Percentiles rank a stretch among this genome's conserved stretches.
These are phyloP conservation scores for Solanum hybrid DNA, from an alignment of 305 asterid species.

Conservation along the genomic window DNA sequence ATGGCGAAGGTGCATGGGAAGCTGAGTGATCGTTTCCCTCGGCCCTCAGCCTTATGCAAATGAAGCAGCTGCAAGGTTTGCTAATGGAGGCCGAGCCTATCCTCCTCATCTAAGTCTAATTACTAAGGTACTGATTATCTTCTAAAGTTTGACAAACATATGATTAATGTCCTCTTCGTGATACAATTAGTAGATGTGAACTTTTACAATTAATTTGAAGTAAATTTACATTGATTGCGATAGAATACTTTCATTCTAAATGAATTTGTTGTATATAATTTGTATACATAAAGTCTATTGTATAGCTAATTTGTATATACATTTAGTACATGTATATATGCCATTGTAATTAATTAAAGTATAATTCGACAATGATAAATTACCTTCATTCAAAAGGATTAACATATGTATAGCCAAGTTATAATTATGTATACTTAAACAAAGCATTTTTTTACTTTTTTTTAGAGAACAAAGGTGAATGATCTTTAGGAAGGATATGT, in stretches of 20 bases:
- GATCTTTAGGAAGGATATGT: too few relatives aligned
- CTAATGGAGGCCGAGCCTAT: slow-evolving; percentile 80
- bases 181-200: not conserved
- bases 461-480: too few relatives aligned
- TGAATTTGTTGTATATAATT: not conserved
- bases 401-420: not conserved
- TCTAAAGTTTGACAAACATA: not conserved
- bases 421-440: too few relatives aligned
- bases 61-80: slow-evolving; percentile 83
- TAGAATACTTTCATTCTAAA: not conserved
- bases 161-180: not conserved
- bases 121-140: slow-evolving; percentile 44
- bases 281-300: not conserved
- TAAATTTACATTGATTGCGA: not conserved
- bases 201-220: not conserved
- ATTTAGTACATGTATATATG: not conserved
- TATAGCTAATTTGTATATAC: not conserved
- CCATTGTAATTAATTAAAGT: too few relatives aligned
- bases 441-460: too few relatives aligned
- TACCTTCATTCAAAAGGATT: not conserved
- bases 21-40: slow-evolving; percentile 73
- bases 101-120: slow-evolving; percentile 88
- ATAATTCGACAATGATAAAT: not conserved
- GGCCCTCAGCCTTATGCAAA: slow-evolving; percentile 45
- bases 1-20: slow-evolving; percentile 91